phyloP scores from a whole-genome alignment of 1,139 yeast species.

The Lodderomyces margitis region DNA sequence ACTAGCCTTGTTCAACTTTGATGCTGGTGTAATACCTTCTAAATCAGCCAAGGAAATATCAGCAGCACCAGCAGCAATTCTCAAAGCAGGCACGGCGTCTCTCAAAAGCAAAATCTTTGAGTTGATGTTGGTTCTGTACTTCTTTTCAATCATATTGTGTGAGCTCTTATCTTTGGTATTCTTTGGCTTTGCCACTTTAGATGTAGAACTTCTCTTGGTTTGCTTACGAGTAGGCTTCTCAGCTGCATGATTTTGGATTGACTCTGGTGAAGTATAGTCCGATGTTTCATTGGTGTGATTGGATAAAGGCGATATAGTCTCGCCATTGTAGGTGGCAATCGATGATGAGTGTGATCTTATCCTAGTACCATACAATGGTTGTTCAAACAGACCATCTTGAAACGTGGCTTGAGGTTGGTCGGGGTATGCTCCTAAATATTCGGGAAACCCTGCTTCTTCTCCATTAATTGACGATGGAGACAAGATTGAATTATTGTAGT shows the following conservation, averaged over 20 bases:
- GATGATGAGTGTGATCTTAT: slow-evolving; percentile 13
- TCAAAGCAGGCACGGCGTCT: slow-evolving; percentile 70
- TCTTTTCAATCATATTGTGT: slow-evolving; percentile 80
- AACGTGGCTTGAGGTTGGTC: slow-evolving; percentile 4
- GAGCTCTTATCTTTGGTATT: slow-evolving; percentile 55
- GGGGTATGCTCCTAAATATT: slow-evolving; percentile 5
- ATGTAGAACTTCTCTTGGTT: neutral
- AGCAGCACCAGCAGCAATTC: slow-evolving; percentile 45
- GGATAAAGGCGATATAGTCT: slow-evolving; percentile 24
- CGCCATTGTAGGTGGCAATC: slow-evolving; percentile 12
- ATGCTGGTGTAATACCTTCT: slow-evolving; percentile 87
- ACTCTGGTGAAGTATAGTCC: slow-evolving; percentile 35
- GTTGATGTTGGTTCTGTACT: slow-evolving; percentile 74
- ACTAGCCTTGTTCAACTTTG: slow-evolving; percentile 83
- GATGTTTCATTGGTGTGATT: slow-evolving; percentile 29
- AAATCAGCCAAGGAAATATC: slow-evolving; percentile 49
- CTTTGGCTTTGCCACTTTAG: slow-evolving; percentile 32
- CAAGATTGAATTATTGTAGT: slow-evolving; percentile 8
- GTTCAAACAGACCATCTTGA: slow-evolving; percentile 1
- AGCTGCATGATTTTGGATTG: slow-evolving; percentile 12
- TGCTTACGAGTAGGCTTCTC: slow-evolving; percentile 7
- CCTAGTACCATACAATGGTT: slow-evolving; percentile 6
- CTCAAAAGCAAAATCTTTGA: slow-evolving; percentile 68
- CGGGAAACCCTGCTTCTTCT: slow-evolving; percentile 10
- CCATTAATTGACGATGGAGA: slow-evolving; percentile 15